Base-by-base conservation (phyloP, 164 flowering plant species). In the Macadamia tetraphylla region DNA sequence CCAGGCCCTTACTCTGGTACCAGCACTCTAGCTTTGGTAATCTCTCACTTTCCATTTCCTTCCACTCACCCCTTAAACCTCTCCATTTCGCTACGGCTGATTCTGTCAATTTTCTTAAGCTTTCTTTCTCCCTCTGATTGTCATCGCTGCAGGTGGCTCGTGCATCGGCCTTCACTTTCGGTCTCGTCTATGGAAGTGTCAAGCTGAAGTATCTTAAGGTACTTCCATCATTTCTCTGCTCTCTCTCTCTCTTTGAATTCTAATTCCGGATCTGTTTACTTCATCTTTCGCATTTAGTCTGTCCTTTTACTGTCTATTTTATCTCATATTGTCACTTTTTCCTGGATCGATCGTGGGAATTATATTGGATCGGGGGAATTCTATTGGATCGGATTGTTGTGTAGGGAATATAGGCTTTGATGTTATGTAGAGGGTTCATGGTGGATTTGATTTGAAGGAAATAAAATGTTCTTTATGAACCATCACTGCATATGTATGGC, bases 161-260 rank as follows among this genome's bases (percentile, higher is more conserved):
- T 35, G 82, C 59, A 17, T 81, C 82, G 13, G 82, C 80, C 17
- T 75, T 81, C 60, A 68, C 84, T 13, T 30, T 73, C 15, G 84
- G 84, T 4, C n/a, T 79, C 58, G 86, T 74, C 31, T 83, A 79
- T 65, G 86, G 84, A 46, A 81, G 68, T 74, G 17, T 81, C 56
- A 83, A 83, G 73, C 78, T 79, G 62, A 78, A 77, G 72, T 70
- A 74, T 72, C 80, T 83, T 46, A 79, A 75, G 84, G 84, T 81
- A 77, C 44, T 67, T 15, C 40, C n/a, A n/a, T 29, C 23, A 43
- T n/a, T 42, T 2, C 3, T 11, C 42, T 57, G 15, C 58, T 3
- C 53, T 35, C 13, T 35, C 4, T 35, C 40, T 35, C 40, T 23
- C 42, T 17, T 55, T 8, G 43, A 63, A 40, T 11, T 69, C 9